Percentiles rank a stretch among this genome's conserved stretches.
Evolutionary conservation across 495 filamentous ascomycete genomes (phyloP).

Genomic region (Pyrenula massariospora): DNA sequence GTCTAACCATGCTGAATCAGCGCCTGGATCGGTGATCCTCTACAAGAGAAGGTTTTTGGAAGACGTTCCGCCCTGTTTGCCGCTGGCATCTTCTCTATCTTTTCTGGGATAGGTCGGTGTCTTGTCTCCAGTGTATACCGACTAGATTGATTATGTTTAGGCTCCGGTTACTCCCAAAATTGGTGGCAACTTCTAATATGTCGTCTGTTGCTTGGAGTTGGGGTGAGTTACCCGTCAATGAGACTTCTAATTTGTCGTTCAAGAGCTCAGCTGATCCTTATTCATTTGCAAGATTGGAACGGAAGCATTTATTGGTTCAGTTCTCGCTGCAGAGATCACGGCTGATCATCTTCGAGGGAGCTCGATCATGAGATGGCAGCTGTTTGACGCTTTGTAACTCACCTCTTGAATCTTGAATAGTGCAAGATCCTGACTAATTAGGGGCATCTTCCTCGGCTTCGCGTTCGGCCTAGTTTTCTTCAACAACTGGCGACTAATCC

Average conservation of each 20-base stretch:
- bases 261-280: not conserved
- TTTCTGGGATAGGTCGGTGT: conserved; percentile 48
- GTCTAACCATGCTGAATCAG: conserved; percentile 23
- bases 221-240: conserved; percentile 10
- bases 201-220: conserved; percentile 54
- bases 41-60: conserved; percentile 46
- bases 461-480: conserved; percentile 36
- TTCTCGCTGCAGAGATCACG: conserved; percentile 60
- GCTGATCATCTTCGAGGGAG: conserved; percentile 56
- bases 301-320: conserved; percentile 39
- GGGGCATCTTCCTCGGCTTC: conserved; percentile 53
- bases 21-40: conserved; percentile 57
- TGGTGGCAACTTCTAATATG: conserved; percentile 47
- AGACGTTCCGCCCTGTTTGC: conserved; percentile 56
- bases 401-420: no score
- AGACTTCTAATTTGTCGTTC: not conserved
- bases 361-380: conserved; percentile 65
- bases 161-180: conserved; percentile 30
- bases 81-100: conserved; percentile 49
- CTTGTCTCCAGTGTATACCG: no score
- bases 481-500: conserved; percentile 55
- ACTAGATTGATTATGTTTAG: no score
- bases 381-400: conserved; percentile 52
- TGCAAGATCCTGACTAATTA: no score
- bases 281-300: conserved; percentile 34